Evolutionary conservation across 345 rosid species (phyloP).

Genomic region (Murraya koenigii): DNA sequence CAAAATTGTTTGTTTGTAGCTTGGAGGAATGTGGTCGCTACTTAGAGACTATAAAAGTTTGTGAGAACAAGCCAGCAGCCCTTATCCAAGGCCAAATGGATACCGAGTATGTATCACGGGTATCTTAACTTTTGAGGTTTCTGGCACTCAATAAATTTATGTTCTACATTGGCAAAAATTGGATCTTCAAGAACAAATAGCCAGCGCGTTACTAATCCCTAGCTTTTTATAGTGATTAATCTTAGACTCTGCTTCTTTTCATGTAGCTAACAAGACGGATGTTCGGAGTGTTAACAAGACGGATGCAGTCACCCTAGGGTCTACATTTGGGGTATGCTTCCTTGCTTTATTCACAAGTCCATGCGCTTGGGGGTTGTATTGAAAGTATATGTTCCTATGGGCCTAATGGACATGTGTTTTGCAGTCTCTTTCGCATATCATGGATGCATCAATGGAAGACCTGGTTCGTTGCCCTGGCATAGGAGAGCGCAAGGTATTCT

Average conservation of each 20-base stretch:
- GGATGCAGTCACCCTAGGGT: conserved; percentile 92
- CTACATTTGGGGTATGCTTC: conserved; percentile 78
- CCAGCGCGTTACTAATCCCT: background rate
- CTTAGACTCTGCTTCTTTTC: conserved; percentile 17
- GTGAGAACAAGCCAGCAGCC: conserved; percentile 93
- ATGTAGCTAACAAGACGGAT: conserved; percentile 72
- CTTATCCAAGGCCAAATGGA: conserved; percentile 95
- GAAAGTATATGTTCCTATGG: background rate
- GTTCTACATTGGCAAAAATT: background rate
- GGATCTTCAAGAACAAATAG: background rate
- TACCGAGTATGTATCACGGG: conserved; percentile 82
- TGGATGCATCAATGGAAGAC: conserved; percentile 97
- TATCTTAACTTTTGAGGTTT: conserved; percentile 24
- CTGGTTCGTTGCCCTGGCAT: conserved; percentile 93
- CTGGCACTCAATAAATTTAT: background rate
- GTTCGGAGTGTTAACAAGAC: conserved; percentile 87
- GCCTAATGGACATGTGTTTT: conserved; percentile 9
- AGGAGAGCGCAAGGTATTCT: conserved; percentile 81
- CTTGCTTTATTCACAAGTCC: background rate
- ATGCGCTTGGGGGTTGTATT: background rate
- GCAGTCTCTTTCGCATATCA: conserved; percentile 79
- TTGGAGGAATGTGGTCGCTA: conserved; percentile 95
- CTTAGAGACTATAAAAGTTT: conserved; percentile 91
- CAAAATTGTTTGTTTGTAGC: conserved; percentile 38
- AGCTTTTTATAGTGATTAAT: background rate